Evolutionary conservation across 2,329 filamentous ascomycete species (phyloP).

Genomic region (Alternaria novae-zelandiae): DNA sequence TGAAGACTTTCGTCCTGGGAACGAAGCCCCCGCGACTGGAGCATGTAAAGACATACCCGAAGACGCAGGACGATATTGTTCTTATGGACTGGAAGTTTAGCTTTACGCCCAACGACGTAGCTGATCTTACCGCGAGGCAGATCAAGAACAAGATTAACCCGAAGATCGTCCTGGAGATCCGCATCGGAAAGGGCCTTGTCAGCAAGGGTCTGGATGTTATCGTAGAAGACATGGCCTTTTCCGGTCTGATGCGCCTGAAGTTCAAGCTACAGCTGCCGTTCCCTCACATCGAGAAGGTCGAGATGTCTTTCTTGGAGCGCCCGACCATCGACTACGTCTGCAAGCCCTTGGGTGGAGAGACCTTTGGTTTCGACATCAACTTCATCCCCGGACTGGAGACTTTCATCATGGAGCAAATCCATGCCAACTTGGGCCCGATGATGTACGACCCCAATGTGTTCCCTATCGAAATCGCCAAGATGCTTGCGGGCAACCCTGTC

Average conservation of each 20-base stretch:
- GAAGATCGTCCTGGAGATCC: constrained; percentile 92
- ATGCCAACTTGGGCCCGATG: constrained; percentile 91
- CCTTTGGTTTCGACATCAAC: constrained; percentile 97
- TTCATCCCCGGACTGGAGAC: constrained; percentile 93
- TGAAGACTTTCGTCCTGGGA: constrained; percentile 92
- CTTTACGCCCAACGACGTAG: constrained; percentile 93
- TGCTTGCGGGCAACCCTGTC: constrained; percentile 91
- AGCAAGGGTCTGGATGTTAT: constrained; percentile 98
- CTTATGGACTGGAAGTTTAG: constrained; percentile 99
- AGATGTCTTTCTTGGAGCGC: constrained; percentile 90
- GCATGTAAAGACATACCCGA: constrained; percentile 97
- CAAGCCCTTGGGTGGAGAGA: constrained; percentile 95
- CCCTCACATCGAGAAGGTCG: constrained; percentile 91
- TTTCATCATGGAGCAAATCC: constrained; percentile 96
- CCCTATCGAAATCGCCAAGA: constrained; percentile 97
- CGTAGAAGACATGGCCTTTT: constrained; percentile 96
- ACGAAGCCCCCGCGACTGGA: constrained; percentile 95
- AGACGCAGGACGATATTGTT: constrained; percentile 91
- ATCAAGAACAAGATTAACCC: constrained; percentile 96
- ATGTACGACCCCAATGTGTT: constrained; percentile 99
- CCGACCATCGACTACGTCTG: constrained; percentile 96
- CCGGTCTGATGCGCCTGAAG: constrained; percentile 94
- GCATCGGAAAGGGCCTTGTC: constrained; percentile 93
- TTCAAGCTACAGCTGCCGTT: constrained; percentile 96
- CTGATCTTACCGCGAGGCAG: constrained; percentile 88